Percentiles rank a stretch among this genome's conserved stretches.
These are phyloP conservation scores for Lactarius pseudohatsudake DNA, from an alignment of 768 basidiomycete genomes.

Conservation along the genomic window DNA sequence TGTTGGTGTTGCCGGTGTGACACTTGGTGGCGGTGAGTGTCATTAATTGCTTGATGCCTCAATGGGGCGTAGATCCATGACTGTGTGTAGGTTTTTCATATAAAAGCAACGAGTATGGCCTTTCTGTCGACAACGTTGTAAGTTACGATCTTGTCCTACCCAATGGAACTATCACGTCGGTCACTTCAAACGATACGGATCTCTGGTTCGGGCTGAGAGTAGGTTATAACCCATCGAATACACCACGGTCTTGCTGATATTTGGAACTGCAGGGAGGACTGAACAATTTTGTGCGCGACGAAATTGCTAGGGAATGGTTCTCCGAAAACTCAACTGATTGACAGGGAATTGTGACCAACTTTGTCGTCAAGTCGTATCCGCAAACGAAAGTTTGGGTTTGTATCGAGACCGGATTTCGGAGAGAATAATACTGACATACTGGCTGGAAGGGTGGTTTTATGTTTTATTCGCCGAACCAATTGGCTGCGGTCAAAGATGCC, in stretches of 20 bases:
- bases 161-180: slow-evolving; percentile 27
- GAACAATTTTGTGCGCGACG: not conserved
- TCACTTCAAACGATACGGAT: slow-evolving; percentile 2
- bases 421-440: not conserved
- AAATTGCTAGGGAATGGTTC: not conserved
- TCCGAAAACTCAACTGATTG: not conserved
- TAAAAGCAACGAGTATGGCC: slow-evolving; percentile 36
- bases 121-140: slow-evolving; percentile 38
- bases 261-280: not conserved
- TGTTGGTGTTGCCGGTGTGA: slow-evolving; percentile 30
- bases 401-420: not conserved
- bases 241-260: not conserved
- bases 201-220: slow-evolving; percentile 22
- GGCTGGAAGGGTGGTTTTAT: not conserved
- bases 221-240: not conserved
- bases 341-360: slow-evolving; percentile 20
- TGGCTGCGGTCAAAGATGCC: not conserved
- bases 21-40: slow-evolving; percentile 23
- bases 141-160: slow-evolving; percentile 34
- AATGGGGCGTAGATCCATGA: not conserved
- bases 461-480: not conserved
- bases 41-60: slow-evolving; percentile 15
- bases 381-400: slow-evolving; percentile 32
- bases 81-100: slow-evolving; percentile 35
- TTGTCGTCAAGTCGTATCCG: slow-evolving; percentile 28